A percentile compares a stretch with the other conserved stretches of the same genome.
These are phyloP conservation scores for Xenosphaeropsis pyriputrescens DNA, from an alignment of 2,329 filamentous ascomycete genomes.

Conservation along the genomic window DNA sequence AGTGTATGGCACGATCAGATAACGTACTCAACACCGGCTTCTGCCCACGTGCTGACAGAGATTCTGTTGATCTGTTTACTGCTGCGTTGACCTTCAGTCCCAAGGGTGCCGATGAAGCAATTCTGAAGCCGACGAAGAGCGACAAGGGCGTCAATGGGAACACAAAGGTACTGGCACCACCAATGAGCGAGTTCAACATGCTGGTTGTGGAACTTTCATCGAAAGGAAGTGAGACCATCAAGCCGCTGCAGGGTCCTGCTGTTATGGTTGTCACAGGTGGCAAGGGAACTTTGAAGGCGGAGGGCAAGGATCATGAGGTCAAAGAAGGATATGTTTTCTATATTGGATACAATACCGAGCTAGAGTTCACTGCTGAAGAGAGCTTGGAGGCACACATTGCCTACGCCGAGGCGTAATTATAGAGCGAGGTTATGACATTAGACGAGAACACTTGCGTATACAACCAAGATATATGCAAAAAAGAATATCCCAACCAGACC, in stretches of 20 bases:
- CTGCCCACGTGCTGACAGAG: constrained; percentile 50
- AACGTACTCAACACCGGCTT: constrained; percentile 71
- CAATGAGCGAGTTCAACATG: constrained; percentile 60
- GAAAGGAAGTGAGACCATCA: constrained; percentile 43
- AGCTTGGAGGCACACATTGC: constrained; percentile 11
- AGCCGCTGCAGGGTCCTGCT: constrained; percentile 40
- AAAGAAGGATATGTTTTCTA: constrained; percentile 52
- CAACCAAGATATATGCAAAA: too few relatives aligned
- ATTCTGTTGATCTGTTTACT: constrained; percentile 49
- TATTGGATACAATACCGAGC: constrained; percentile 24
- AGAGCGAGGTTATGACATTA: neutral
- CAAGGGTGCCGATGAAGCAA: constrained; percentile 39
- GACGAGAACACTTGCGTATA: too few relatives aligned
- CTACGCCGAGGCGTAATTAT: constrained; percentile 3
- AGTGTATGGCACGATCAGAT: constrained; percentile 97
- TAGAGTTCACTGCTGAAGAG: constrained; percentile 7
- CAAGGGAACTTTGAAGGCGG: constrained; percentile 36
- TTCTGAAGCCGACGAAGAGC: constrained; percentile 33
- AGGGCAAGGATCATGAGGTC: constrained; percentile 35
- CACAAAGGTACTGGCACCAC: constrained; percentile 49
- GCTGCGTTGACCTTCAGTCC: constrained; percentile 48
- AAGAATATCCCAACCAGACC: too few relatives aligned
- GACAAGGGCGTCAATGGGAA: constrained; percentile 39
- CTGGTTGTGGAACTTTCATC: constrained; percentile 38
- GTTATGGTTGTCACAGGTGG: constrained; percentile 49